Conservation (phyloP, 2,329 filamentous ascomycete genomes). For the Neofusicoccum umdonicola region DNA sequence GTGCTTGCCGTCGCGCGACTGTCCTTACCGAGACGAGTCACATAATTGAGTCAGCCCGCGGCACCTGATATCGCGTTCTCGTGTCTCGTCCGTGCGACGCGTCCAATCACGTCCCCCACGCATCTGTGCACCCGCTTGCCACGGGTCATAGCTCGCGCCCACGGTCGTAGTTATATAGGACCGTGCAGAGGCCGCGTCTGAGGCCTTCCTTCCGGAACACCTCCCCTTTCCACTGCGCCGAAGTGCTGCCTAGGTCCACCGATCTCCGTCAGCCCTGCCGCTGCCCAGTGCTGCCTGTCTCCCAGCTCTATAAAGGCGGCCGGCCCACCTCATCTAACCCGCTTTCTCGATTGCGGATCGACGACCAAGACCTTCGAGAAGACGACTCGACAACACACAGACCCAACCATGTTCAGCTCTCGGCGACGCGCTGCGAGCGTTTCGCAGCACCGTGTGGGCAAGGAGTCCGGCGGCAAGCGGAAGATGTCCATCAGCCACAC, state of each 20-base stretch:
- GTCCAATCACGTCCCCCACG: constrained; percentile 20
- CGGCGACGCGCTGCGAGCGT: constrained; percentile 35
- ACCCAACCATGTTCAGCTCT: constrained; percentile 36
- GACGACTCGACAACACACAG: not conserved
- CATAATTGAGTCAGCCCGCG: constrained; percentile 17
- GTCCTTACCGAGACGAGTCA: constrained; percentile 28
- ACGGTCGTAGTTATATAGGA: constrained; percentile 18
- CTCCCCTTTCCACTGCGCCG: constrained; percentile 9
- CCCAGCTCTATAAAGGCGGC: constrained; percentile 7
- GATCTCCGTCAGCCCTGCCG: constrained; percentile 7
- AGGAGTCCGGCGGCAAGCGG: constrained; percentile 35
- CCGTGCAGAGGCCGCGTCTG: constrained; percentile 22
- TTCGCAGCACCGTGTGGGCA: constrained; percentile 39
- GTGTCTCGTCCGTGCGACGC: constrained; percentile 23
- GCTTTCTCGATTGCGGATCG: constrained; percentile 5
- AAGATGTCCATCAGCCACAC: constrained; percentile 35
- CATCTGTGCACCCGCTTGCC: not conserved
- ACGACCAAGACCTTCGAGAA: not conserved
- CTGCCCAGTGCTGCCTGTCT: constrained; percentile 5
- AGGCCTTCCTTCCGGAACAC: constrained; percentile 3
- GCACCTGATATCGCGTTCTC: constrained; percentile 39
- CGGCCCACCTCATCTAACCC: not conserved
- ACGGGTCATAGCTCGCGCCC: not conserved
- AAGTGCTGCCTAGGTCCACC: constrained; percentile 15
- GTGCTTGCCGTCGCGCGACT: constrained; percentile 13